Percentiles rank a stretch among this genome's conserved stretches.
Evolutionary conservation across 495 filamentous ascomycete species (phyloP).

Genomic region (Aspergillus cristatus): DNA sequence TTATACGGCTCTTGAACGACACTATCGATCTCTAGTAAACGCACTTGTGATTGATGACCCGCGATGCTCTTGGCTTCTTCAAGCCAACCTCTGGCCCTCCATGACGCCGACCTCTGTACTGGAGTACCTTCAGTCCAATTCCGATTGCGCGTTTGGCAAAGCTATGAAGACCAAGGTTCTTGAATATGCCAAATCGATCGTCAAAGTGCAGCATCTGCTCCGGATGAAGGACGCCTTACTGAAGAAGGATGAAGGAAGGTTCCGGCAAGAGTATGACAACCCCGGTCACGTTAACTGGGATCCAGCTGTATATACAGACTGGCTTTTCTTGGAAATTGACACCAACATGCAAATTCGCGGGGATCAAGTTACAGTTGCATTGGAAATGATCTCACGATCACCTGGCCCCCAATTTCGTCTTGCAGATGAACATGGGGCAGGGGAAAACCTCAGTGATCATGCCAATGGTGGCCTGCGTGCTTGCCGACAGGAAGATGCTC

Average conservation of each 20-base stretch:
- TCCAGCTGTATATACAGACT: conserved; percentile 44
- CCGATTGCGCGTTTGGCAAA: conserved; percentile 17
- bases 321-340: conserved; percentile 55
- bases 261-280: conserved; percentile 44
- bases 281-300: conserved; percentile 44
- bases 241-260: conserved; percentile 16
- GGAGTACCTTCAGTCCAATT: conserved; percentile 38
- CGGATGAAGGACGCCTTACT: conserved; percentile 29
- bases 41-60: conserved; percentile 19
- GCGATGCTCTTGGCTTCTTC: conserved; percentile 36
- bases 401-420: conserved; percentile 38
- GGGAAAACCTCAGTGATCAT: conserved; percentile 67
- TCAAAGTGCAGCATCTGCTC: conserved; percentile 27
- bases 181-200: conserved; percentile 26
- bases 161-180: conserved; percentile 9
- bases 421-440: conserved; percentile 71
- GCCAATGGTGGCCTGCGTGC: conserved; percentile 46
- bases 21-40: conserved; percentile 12
- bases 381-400: conserved; percentile 44
- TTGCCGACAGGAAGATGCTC: conserved; percentile 45
- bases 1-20: conserved; percentile 2
- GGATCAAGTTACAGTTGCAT: conserved; percentile 50
- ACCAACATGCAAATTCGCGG: conserved; percentile 51
- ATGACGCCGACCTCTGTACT: conserved; percentile 42
- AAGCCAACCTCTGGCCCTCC: conserved; percentile 43